phyloP scores from a whole-genome alignment of 495 filamentous ascomycete species.

The Penicillium crystallinum region DNA sequence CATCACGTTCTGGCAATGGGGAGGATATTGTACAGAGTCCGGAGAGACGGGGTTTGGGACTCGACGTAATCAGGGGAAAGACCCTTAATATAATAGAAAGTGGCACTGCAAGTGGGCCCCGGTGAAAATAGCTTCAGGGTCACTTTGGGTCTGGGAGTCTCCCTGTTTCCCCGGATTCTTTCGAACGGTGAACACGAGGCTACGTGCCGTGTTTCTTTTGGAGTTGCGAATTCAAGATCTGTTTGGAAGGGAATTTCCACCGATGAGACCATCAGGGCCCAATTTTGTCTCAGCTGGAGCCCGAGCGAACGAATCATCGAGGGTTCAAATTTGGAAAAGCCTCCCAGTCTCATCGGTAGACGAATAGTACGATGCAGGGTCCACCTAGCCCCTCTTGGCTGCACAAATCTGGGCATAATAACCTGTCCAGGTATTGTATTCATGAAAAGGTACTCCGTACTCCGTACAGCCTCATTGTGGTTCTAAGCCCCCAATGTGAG shows the following conservation, averaged over 20 bases:
- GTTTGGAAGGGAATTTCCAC: neutral
- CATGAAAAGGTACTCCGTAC: neutral
- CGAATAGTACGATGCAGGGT: conserved; percentile 4
- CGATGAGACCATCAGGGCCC: neutral
- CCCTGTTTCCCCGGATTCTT: neutral
- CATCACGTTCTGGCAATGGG: neutral
- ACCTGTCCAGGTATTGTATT: neutral
- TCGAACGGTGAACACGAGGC: neutral
- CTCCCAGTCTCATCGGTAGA: neutral
- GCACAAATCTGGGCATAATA: neutral
- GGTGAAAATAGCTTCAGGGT: neutral
- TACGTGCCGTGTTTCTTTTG: neutral
- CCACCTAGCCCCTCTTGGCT: neutral
- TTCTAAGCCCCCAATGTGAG: too few relatives aligned
- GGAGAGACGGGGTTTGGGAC: too few relatives aligned
- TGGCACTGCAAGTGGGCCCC: neutral
- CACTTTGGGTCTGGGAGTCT: neutral
- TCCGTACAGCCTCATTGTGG: neutral
- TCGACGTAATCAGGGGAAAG: neutral
- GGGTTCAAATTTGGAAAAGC: neutral
- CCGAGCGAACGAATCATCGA: neutral
- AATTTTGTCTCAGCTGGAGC: neutral
- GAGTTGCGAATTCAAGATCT: neutral
- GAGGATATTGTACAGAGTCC: too few relatives aligned
- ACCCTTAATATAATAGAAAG: neutral